Evolutionary conservation across 1,284 basidiomycete genomes (phyloP).

Genomic region (Malassezia brasiliensis): DNA sequence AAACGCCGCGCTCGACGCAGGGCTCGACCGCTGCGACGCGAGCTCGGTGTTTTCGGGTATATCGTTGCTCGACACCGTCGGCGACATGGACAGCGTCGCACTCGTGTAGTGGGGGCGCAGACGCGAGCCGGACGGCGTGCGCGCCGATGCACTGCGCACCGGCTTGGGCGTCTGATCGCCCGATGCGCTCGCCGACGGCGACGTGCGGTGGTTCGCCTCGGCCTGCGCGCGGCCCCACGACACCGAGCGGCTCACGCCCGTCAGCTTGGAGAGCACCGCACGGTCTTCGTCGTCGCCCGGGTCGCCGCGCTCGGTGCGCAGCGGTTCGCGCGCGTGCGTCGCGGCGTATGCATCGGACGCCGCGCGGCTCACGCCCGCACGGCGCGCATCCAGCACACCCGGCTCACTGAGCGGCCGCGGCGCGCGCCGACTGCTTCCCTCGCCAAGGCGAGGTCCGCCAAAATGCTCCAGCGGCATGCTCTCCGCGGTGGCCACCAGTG

Average conservation of each 20-base stretch:
- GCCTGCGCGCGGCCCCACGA: conserved; percentile 13
- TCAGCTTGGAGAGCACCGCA: conserved; percentile 13
- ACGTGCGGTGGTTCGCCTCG: background rate
- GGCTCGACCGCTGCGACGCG: conserved; percentile 5
- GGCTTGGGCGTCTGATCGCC: background rate
- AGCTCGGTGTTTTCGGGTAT: background rate
- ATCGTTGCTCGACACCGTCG: background rate
- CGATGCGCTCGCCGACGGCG: background rate
- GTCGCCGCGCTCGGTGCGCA: background rate
- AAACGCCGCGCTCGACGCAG: conserved; percentile 9
- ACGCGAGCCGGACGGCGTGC: background rate
- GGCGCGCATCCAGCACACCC: background rate
- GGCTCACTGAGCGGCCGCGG: background rate
- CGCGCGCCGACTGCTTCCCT: background rate
- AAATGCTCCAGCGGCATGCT: conserved; percentile 8
- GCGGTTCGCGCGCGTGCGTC: background rate
- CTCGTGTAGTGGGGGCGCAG: background rate
- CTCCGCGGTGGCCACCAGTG: background rate
- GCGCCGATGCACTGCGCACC: background rate
- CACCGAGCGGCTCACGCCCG: conserved; percentile 16
- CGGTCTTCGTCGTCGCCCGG: background rate
- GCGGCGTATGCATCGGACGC: background rate
- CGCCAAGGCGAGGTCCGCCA: background rate
- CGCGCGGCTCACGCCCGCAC: background rate
- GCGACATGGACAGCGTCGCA: conserved; percentile 9